Evolutionary conservation across 2,329 filamentous ascomycete genomes (phyloP), one percentile per base, ranked within the genome.

Genomic region (Rhynchosporium graminicola): DNA sequence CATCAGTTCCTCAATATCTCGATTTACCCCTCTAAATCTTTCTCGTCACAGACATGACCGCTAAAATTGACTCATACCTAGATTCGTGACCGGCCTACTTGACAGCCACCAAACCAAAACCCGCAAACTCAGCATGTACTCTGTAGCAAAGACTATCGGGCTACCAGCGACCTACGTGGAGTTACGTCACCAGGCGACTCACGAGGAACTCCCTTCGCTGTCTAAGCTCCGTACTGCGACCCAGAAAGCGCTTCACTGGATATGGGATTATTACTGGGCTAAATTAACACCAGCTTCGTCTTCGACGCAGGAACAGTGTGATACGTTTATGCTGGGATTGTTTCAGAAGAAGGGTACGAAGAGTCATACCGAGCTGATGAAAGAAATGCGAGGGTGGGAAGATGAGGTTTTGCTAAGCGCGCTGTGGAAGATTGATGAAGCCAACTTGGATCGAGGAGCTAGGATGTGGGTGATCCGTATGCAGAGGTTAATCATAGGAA

Each of bases 261-360:
- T 97, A 57, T 97, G 91, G 91, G 82, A 87, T 59, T 91, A 91
- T 75, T 97, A 96, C 78, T 98, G 93, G 93, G 77, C 72, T 12
- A 76, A 78, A 43, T 73, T 87, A 26, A 79, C 61, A 1, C 29
- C 52, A 26, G 65, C 54, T 8, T 33, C 48, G 31, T 28, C 57
- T 38, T 12, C 56, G 9, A 57, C 59, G 6, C 47, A 38, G 10
- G 55, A 71, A 60, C 67, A 70, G 65, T 66, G 70, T 68, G 60
- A 72, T 64, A 60, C 20, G 36, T 61, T 61, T 68, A 29, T 71
- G 60, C 29, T 61, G 54, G 61, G 45, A 31, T 42, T 68, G 48
- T 60, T 72, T 13, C 15, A 29, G 1, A 45, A 33, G 67, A 70
- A 28, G 61, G 73, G 12, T 73, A 73, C 42, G 65, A 65, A 31